Evolutionary conservation across 163 green algal species (phyloP).

Genomic region (Prototheca cutis): DNA sequence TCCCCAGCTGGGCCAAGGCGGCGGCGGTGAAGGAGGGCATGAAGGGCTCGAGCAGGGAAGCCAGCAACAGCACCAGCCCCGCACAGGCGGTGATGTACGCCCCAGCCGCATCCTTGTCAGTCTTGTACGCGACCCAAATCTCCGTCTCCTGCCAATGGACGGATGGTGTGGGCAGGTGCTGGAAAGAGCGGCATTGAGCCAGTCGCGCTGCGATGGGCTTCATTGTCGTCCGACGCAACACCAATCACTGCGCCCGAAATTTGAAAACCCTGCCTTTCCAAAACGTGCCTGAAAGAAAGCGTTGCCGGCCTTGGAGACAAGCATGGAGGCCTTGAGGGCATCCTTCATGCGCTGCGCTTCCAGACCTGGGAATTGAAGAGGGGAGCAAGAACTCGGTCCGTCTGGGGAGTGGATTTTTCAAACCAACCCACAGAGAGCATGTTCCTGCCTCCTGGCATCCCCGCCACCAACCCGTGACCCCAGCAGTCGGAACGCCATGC

Average conservation of each 20-base stretch:
- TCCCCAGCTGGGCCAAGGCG: slow-evolving; percentile 49
- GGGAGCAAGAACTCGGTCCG: too few species aligned
- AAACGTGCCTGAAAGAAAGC: slow-evolving; percentile 69
- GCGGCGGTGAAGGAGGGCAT: slow-evolving; percentile 68
- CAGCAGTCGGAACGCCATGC: background rate
- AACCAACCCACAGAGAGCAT: too few species aligned
- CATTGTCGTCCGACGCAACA: too few species aligned
- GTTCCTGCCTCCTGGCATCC: background rate
- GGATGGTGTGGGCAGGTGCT: too few species aligned
- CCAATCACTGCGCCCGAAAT: background rate
- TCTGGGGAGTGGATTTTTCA: too few species aligned
- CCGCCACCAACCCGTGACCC: too few species aligned
- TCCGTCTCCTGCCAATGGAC: slow-evolving; percentile 63
- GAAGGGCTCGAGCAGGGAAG: slow-evolving; percentile 76
- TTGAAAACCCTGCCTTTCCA: background rate
- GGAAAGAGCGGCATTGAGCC: too few species aligned
- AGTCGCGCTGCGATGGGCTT: too few species aligned
- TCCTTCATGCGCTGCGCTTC: slow-evolving; percentile 72
- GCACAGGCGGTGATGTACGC: slow-evolving; percentile 50
- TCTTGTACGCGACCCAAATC: slow-evolving; percentile 69
- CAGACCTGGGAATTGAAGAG: too few species aligned
- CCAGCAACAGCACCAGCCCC: slow-evolving; percentile 73
- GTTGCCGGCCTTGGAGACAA: slow-evolving; percentile 73
- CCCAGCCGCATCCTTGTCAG: slow-evolving; percentile 44
- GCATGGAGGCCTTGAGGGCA: slow-evolving; percentile 70